Percentiles rank a stretch among this genome's conserved stretches.
phyloP scores from a whole-genome alignment of 2,329 filamentous ascomycete species.

The Dothistroma pini region DNA sequence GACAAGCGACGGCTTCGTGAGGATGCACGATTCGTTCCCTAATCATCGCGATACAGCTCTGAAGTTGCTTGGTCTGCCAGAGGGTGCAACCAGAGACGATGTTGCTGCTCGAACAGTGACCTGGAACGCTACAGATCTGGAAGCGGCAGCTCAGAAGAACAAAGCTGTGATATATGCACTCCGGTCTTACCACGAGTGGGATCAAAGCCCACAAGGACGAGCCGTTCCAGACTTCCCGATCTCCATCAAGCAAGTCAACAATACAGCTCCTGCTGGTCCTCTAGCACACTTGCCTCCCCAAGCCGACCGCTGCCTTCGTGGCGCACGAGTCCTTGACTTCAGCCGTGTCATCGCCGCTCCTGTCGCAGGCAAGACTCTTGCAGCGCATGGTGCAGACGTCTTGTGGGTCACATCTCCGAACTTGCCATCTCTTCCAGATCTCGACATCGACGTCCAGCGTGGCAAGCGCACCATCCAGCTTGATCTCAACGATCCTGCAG shows the following conservation, averaged over 20 bases:
- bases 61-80: conserved; percentile 42
- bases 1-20: conserved; percentile 51
- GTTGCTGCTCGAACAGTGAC: conserved; percentile 38
- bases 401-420: conserved; percentile 30
- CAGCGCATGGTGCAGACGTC: conserved; percentile 32
- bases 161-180: conserved; percentile 50
- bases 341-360: conserved; percentile 32
- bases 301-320: conserved; percentile 31
- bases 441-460: conserved; percentile 29
- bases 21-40: conserved; percentile 54
- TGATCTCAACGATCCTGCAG: conserved; percentile 32
- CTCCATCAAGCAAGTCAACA: conserved; percentile 37
- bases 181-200: conserved; percentile 52
- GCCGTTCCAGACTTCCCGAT: conserved; percentile 49
- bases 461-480: conserved; percentile 34
- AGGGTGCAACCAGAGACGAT: conserved; percentile 36
- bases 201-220: conserved; percentile 46
- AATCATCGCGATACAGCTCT: conserved; percentile 49
- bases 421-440: conserved; percentile 25
- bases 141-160: conserved; percentile 41
- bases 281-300: conserved; percentile 28
- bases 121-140: conserved; percentile 49
- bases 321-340: conserved; percentile 36
- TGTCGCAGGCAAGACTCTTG: conserved; percentile 29
- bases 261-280: conserved; percentile 16